Percentiles rank a stretch among this genome's conserved stretches.
Conservation (phyloP, 495 filamentous ascomycete genomes). For the Recurvomyces mirabilis region DNA sequence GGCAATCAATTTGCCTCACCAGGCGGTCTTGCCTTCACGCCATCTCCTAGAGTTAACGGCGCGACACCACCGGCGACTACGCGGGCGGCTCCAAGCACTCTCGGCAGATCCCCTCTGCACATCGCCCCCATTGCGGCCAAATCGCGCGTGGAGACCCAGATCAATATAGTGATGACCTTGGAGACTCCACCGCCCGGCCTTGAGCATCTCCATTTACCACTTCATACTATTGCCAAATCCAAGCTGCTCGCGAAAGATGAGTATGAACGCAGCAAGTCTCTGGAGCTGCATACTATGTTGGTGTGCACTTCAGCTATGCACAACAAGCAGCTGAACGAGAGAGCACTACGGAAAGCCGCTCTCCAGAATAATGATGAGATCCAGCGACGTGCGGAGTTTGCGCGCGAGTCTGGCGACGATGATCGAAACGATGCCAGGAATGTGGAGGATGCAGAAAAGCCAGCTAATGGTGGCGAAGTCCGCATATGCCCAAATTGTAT, state of each 20-base stretch:
- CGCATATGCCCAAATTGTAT: slow-evolving; percentile 78
- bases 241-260: slow-evolving; percentile 65
- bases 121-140: slow-evolving; percentile 62
- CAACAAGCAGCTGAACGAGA: slow-evolving; percentile 47
- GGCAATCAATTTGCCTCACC: slow-evolving; percentile 16
- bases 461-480: slow-evolving; percentile 74
- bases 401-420: slow-evolving; percentile 27
- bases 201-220: slow-evolving; percentile 70
- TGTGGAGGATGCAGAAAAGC: slow-evolving; percentile 49
- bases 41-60: slow-evolving; percentile 16
- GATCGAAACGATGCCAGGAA: slow-evolving; percentile 14
- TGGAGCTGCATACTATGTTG: slow-evolving; percentile 68
- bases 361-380: slow-evolving; percentile 20
- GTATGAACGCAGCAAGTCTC: slow-evolving; percentile 52
- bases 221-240: slow-evolving; percentile 80
- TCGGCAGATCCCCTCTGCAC: slow-evolving; percentile 29
- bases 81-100: slow-evolving; percentile 19
- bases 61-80: neutral
- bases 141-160: slow-evolving; percentile 91
- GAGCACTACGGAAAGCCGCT: slow-evolving; percentile 56
- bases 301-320: slow-evolving; percentile 94
- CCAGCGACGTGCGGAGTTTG: slow-evolving; percentile 32
- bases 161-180: slow-evolving; percentile 66
- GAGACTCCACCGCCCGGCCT: slow-evolving; percentile 60
- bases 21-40: slow-evolving; percentile 13